These are phyloP conservation scores for Cucumis hystrix DNA, from an alignment of 306 rosid species.

Conservation along the genomic window DNA sequence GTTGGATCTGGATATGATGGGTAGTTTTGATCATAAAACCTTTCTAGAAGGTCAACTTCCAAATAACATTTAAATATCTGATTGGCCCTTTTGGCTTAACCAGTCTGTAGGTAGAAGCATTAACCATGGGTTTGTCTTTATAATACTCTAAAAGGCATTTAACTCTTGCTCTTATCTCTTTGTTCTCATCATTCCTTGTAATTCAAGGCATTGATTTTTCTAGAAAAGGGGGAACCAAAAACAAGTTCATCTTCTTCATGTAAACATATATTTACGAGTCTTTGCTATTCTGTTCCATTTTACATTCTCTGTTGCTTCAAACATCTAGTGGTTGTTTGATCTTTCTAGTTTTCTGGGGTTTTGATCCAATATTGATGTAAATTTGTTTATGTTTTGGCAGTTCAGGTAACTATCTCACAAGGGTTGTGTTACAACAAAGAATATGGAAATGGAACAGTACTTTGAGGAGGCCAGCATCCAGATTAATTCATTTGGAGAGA, in stretches of 20 bases:
- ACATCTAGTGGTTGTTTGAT: background rate
- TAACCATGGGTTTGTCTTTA: background rate
- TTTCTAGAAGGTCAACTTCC: slow-evolving; percentile 7
- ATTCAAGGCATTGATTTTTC: background rate
- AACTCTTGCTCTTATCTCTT: background rate
- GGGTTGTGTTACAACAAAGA: background rate
- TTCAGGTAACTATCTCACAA: background rate
- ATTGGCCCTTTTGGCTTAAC: background rate
- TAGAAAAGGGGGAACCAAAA: background rate
- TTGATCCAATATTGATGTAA: background rate
- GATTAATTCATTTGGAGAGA: slow-evolving; percentile 2
- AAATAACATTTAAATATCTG: background rate
- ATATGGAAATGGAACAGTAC: slow-evolving; percentile 2
- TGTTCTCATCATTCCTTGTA: background rate
- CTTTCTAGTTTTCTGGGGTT: background rate
- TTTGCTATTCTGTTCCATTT: background rate
- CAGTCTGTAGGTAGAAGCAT: background rate
- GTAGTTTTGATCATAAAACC: background rate
- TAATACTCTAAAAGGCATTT: background rate
- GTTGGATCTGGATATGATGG: background rate
- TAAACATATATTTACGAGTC: background rate
- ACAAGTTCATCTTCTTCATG: background rate
- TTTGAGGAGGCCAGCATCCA: background rate
- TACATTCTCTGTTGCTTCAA: background rate
- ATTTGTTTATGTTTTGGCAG: background rate